Conservation (phyloP, 2,329 filamentous ascomycete genomes). For the Aspergillus hiratsukae region DNA sequence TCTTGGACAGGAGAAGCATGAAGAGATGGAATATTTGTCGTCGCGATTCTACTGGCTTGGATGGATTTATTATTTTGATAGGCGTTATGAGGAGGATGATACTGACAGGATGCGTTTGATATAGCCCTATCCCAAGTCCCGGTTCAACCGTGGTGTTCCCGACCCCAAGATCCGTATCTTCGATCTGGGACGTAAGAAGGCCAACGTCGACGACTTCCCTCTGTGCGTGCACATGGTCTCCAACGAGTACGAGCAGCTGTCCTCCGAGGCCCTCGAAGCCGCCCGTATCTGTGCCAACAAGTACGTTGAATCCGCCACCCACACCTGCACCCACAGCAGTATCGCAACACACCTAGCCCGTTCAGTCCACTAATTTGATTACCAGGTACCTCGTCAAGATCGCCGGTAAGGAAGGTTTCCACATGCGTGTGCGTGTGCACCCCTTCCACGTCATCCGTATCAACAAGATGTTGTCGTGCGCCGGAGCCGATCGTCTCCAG, state of each 20-base stretch:
- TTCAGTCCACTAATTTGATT: not conserved
- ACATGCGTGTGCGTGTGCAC: constrained; percentile 76
- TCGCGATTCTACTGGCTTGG: not conserved
- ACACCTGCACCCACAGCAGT: constrained; percentile 18
- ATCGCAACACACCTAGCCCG: not conserved
- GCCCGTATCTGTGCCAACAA: constrained; percentile 99
- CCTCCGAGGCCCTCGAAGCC: constrained; percentile 98
- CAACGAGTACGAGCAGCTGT: constrained; percentile 99
- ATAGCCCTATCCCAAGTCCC: constrained; percentile 97
- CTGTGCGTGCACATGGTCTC: constrained; percentile 98
- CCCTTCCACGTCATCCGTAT: constrained; percentile 99
- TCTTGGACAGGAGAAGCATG: not conserved
- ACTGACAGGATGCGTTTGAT: constrained; percentile 19
- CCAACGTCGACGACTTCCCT: constrained; percentile 98
- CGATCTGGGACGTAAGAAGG: constrained; percentile 97
- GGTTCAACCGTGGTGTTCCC: constrained; percentile 99
- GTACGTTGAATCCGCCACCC: constrained; percentile 45
- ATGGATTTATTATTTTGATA: constrained; percentile 7
- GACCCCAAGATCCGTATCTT: constrained; percentile 88
- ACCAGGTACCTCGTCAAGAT: constrained; percentile 63
- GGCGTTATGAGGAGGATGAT: constrained; percentile 3
- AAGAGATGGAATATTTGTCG: not conserved
- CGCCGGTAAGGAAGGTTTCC: constrained; percentile 68
- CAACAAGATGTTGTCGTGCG: constrained; percentile 99
- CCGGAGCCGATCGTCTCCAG: constrained; percentile 99